A percentile compares a stretch with the other conserved stretches of the same genome.
phyloP scores from a whole-genome alignment of 129 eudicot species.

The Tanacetum coccineum region DNA sequence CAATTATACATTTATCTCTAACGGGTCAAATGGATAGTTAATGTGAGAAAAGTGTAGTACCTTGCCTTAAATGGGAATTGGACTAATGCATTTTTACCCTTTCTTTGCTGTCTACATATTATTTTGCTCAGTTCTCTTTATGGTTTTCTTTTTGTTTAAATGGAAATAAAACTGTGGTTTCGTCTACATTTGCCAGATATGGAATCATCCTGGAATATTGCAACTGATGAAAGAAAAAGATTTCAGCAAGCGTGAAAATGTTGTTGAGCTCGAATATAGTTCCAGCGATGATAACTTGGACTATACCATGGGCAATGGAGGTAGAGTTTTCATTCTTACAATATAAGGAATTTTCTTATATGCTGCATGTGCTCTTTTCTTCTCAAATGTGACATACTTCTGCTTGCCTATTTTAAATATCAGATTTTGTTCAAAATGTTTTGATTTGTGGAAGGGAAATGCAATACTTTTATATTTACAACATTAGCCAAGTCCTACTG shows the following conservation, averaged over 20 bases:
- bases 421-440: no score
- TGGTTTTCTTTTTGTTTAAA: constrained; percentile 3
- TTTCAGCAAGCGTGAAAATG: constrained; percentile 57
- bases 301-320: constrained; percentile 57
- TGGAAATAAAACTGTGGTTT: not conserved
- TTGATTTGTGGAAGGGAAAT: not conserved
- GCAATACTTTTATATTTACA: not conserved
- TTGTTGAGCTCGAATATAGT: constrained; percentile 73
- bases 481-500: not conserved
- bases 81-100: not conserved
- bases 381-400: no score
- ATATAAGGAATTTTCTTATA: not conserved
- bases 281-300: constrained; percentile 87
- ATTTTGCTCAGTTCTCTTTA: not conserved
- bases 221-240: constrained; percentile 70
- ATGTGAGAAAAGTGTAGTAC: not conserved
- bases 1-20: not conserved
- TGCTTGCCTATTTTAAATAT: no score
- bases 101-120: not conserved
- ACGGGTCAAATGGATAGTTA: not conserved
- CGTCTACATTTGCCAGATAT: constrained; percentile 47
- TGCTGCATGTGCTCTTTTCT: no score
- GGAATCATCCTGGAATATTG: constrained; percentile 98
- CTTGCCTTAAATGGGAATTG: not conserved
- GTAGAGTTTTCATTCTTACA: constrained; percentile 33